phyloP scores from a whole-genome alignment of 805 yeast species.

The Nakazawaea wickerhamii region DNA sequence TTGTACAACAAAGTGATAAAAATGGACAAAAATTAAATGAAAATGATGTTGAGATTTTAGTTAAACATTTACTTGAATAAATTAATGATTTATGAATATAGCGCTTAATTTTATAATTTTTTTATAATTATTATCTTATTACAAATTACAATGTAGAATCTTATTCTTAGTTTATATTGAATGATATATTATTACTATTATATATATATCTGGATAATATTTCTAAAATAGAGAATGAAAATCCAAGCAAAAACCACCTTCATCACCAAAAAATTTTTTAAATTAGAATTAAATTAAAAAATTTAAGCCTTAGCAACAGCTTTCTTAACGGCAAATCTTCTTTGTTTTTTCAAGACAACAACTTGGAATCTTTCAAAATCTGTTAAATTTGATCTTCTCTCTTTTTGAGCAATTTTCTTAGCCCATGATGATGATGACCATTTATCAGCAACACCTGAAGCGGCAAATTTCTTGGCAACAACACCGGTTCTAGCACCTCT shows the following conservation, averaged over 20 bases:
- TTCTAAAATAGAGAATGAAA: background rate
- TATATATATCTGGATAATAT: background rate
- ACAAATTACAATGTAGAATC: no score
- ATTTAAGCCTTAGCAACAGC: slow-evolving; percentile 92
- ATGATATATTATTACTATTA: slow-evolving; percentile 1
- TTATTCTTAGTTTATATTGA: slow-evolving; percentile 4
- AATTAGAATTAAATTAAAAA: background rate
- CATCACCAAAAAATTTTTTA: background rate
- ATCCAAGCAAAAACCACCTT: slow-evolving; percentile 2
- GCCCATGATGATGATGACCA: slow-evolving; percentile 97
- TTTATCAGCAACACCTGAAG: slow-evolving; percentile 81
- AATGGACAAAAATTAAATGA: slow-evolving; percentile 1
- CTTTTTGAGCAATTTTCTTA: slow-evolving; percentile 93
- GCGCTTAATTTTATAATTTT: background rate
- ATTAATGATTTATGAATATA: background rate
- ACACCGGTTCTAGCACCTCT: slow-evolving; percentile 89
- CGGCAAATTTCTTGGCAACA: slow-evolving; percentile 89
- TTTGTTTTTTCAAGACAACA: slow-evolving; percentile 94
- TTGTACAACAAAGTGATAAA: slow-evolving; percentile 2
- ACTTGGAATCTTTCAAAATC: slow-evolving; percentile 99
- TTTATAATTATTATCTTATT: no score
- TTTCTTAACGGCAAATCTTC: slow-evolving; percentile 90
- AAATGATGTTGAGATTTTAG: slow-evolving; percentile 3
- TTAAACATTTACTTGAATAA: slow-evolving; percentile 2
- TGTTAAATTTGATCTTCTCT: slow-evolving; percentile 85